These are phyloP conservation scores for Penicillium sp. DNA, from an alignment of 2,329 filamentous ascomycete species.

Conservation along the genomic window DNA sequence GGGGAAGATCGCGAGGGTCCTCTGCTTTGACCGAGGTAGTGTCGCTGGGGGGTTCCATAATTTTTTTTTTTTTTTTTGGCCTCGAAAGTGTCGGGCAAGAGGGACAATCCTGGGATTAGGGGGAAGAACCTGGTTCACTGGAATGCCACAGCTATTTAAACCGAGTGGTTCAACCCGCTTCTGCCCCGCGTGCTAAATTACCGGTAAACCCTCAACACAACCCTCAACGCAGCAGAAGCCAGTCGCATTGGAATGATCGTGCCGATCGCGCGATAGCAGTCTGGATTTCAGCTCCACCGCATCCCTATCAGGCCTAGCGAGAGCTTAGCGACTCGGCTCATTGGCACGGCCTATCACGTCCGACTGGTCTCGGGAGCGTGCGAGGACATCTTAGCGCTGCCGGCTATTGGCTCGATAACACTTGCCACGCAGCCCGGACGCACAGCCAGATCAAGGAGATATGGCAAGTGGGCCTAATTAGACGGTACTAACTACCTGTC, in stretches of 20 bases:
- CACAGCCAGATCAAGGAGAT: no score
- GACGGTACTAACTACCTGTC: no score
- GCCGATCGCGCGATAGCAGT: constrained; percentile 19
- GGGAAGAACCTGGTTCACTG: not conserved
- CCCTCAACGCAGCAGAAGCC: constrained; percentile 5
- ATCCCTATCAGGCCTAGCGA: constrained; percentile 14
- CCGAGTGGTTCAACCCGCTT: constrained; percentile 1
- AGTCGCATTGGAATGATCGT: constrained; percentile 16
- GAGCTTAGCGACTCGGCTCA: constrained; percentile 13
- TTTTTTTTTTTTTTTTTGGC: not conserved
- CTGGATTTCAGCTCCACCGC: constrained; percentile 5
- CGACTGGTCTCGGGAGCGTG: not conserved
- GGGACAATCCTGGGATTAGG: not conserved
- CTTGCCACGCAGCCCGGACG: not conserved
- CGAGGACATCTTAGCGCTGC: not conserved
- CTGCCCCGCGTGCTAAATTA: constrained; percentile 10
- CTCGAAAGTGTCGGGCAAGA: not conserved
- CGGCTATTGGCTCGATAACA: not conserved
- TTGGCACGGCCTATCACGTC: constrained; percentile 4
- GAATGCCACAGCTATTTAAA: constrained; percentile 2
- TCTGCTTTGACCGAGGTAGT: constrained; percentile 11
- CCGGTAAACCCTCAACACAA: not conserved
- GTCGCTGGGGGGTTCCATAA: constrained; percentile 18
- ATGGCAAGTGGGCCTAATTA: no score
- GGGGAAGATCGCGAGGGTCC: constrained; percentile 10